A percentile compares a stretch with the other conserved stretches of the same genome.
Evolutionary conservation across 2,329 filamentous ascomycete genomes (phyloP).

Genomic region (Xylariaceae sp.): DNA sequence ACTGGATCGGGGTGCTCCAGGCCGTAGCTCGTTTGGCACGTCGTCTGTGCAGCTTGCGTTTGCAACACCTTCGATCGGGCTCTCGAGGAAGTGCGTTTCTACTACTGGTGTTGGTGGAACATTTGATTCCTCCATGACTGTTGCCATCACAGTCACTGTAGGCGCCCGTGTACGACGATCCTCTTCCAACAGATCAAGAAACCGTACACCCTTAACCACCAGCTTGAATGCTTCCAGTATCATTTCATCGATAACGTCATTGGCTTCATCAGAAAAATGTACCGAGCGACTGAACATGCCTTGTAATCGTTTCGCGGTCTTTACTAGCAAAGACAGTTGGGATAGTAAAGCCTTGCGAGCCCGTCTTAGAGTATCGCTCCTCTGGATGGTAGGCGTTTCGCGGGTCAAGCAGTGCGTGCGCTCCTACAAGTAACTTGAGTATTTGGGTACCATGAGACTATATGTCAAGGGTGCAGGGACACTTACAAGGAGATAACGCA

Average conservation of each 20-base stretch:
- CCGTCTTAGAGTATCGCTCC: slow-evolving; percentile 69
- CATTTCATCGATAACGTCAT: slow-evolving; percentile 84
- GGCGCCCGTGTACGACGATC: slow-evolving; percentile 47
- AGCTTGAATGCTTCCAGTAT: slow-evolving; percentile 91
- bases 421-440: slow-evolving; percentile 53
- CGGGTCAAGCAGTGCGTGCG: slow-evolving; percentile 80
- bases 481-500: slow-evolving; percentile 81
- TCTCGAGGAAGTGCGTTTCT: slow-evolving; percentile 49
- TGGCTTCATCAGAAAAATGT: slow-evolving; percentile 52
- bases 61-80: slow-evolving; percentile 30
- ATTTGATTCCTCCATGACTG: slow-evolving; percentile 52
- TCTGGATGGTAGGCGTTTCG: slow-evolving; percentile 69
- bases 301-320: slow-evolving; percentile 79
- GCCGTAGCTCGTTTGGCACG: slow-evolving; percentile 32
- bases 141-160: slow-evolving; percentile 55
- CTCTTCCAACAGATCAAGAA: slow-evolving; percentile 78
- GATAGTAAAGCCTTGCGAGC: slow-evolving; percentile 83
- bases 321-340: slow-evolving; percentile 83
- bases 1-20: slow-evolving; percentile 35
- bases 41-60: slow-evolving; percentile 38
- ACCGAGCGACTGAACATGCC: slow-evolving; percentile 56
- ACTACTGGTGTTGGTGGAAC: slow-evolving; percentile 60
- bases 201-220: slow-evolving; percentile 82
- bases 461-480: neutral
- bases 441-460: neutral